Percentiles rank a stretch among this genome's conserved stretches.
phyloP scores from a whole-genome alignment of 495 filamentous ascomycete species.

The Penicillium mononematosum region DNA sequence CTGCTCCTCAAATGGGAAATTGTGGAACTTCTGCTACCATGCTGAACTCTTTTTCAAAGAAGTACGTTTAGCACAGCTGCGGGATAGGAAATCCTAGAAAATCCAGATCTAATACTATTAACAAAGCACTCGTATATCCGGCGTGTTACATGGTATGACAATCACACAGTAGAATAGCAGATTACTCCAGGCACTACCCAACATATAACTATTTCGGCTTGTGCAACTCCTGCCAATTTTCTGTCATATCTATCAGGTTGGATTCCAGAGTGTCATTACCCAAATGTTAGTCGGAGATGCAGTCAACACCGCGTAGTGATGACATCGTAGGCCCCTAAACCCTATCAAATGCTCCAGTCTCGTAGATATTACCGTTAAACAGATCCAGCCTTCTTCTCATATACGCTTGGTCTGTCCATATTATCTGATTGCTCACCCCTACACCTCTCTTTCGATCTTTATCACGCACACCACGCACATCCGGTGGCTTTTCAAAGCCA shows the following conservation, averaged over 20 bases:
- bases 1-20: neutral
- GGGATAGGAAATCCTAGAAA: neutral
- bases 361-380: neutral
- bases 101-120: neutral
- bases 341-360: neutral
- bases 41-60: neutral
- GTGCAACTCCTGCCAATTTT: neutral
- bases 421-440: neutral
- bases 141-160: neutral
- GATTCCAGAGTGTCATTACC: neutral
- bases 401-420: neutral
- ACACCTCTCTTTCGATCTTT: neutral
- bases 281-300: constrained; percentile 2
- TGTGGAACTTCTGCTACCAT: neutral
- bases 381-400: neutral
- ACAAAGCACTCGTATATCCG: neutral
- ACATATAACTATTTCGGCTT: neutral
- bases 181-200: neutral
- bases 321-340: constrained; percentile 17
- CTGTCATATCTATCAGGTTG: neutral
- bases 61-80: neutral
- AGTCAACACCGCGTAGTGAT: constrained; percentile 23
- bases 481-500: neutral
- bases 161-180: neutral
- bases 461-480: neutral